Base-by-base conservation (phyloP, 2,329 filamentous ascomycete genomes). In the Diaporthe vexans region DNA sequence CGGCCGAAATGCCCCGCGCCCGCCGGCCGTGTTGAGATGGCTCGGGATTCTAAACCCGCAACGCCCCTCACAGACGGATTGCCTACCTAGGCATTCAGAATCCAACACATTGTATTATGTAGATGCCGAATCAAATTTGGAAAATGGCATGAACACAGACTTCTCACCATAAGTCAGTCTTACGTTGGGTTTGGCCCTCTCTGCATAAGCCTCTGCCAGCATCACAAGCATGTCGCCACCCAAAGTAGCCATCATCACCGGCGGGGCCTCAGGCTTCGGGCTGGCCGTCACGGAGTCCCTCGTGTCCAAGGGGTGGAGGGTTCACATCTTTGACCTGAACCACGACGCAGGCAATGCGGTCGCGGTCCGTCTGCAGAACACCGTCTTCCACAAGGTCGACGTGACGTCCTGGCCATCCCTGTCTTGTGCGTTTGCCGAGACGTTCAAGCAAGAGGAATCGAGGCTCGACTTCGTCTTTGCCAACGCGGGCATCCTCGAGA, bases 401-500 rank as follows among this genome's bases (percentile, higher is more conserved):
- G 46, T 67, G 21, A 67, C 46, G 8, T 67, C 61, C 21, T 52
- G 61, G 61, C 29, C 61, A 11, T 67, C 61, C 4, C 29, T 52
- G 7, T 67, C 61, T 9, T 24, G 29, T 0, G 46, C 43, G 1
- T 52, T 67, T 8, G 46, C 19, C 2, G 61, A 15, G 17, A 33
- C 21, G 0, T 67, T 24, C 40, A 35, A 3, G 11, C 46, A 52
- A 19, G 61, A 67, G 61, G 21, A 26, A 3, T 33, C 21, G 0
- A 67, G 61, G 46, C 61, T 67, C 0, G 61, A 67, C 46, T 52
- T 67, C 2, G 61, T 52, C 2, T 52, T 67, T 8, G 61, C 61
- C 29, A 67, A 67, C 21, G 46, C 61, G 21, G 61, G 61, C 6
- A 67, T 67, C 17, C 61, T 67, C 11, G 61, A 67, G 61, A 67